Base-by-base conservation (phyloP, 768 basidiomycete species). In the Suillus sp. region DNA sequence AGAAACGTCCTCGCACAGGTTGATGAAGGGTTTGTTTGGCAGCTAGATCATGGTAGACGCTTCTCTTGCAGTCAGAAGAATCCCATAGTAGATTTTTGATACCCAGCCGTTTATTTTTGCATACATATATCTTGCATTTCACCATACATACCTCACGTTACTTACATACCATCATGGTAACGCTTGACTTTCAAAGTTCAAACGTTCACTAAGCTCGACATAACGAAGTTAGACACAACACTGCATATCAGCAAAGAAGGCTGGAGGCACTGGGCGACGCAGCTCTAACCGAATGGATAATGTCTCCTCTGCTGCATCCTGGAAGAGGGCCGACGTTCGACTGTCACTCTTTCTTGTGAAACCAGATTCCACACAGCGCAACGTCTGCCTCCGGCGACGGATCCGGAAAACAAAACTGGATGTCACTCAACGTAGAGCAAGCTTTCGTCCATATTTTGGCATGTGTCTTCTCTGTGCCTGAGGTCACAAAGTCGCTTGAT, bases 1-100 rank as follows among this genome's bases (percentile, higher is more conserved):
- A 84, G 75, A 89, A 89, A 77, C 85, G 87, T 60, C 73, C 81
- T 61, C 86, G 88, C 66, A 75, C 80, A 62, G 83, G 85, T 57
- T 86, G 72, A 78, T 57, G 10, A 56, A 61, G 18, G 6, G 6
- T 14, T 2, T 40, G 25, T 18, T 7, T 20, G 35, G 11, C 10
- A 27, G 37, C 35, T 34, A 35, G 18, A 43, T 50, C 14, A n/a
- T 20, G 11, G 40, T n/a, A 7, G 13, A 30, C 25, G 27, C 43
- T 40, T 50, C 25, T 50, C 16, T 16, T 50, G 27, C 30, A 6
- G 5, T n/a, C 13, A 20, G 35, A 37, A 38, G 7, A 35, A n/a
- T n/a, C n/a, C 34, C 35, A 10, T 4, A 10, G 22, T 38, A 27
- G 37, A 27, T 37, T 20, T 25, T 56, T 40, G 37, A 40, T 57